These are phyloP conservation scores for Eucalyptus albens DNA, from an alignment of 345 rosid species.

Conservation along the genomic window DNA sequence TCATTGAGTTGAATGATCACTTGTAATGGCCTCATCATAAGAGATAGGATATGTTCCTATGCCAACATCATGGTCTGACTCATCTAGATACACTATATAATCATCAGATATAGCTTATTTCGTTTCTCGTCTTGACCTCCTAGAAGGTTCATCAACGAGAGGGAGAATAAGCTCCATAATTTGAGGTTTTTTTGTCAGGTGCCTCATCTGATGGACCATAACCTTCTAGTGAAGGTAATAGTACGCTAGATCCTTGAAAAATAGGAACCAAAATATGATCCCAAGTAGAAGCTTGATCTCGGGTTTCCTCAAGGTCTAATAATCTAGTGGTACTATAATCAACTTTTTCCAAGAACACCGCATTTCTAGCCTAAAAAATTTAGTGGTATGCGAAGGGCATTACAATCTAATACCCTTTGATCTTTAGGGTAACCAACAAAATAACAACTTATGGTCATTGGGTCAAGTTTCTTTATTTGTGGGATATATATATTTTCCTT, in stretches of 20 bases:
- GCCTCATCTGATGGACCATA: not conserved
- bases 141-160: not conserved
- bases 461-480: not conserved
- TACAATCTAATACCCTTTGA: not conserved
- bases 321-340: not conserved
- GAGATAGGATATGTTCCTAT: not conserved
- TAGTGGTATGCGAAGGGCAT: not conserved
- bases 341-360: not conserved
- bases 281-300: not conserved
- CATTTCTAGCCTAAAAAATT: not conserved
- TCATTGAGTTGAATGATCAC: not conserved
- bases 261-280: not conserved
- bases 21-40: not conserved
- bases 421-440: not conserved
- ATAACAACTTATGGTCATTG: not conserved
- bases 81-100: not conserved
- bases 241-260: not conserved
- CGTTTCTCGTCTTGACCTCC: not conserved
- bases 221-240: not conserved
- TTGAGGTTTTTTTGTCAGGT: not conserved
- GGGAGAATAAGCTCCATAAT: not conserved
- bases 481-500: not conserved
- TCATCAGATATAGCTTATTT: not conserved
- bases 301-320: not conserved
- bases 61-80: not conserved